Evolutionary conservation across 73 alveolate genomes (phyloP).

Genomic region (Paramecium biaurelia): DNA sequence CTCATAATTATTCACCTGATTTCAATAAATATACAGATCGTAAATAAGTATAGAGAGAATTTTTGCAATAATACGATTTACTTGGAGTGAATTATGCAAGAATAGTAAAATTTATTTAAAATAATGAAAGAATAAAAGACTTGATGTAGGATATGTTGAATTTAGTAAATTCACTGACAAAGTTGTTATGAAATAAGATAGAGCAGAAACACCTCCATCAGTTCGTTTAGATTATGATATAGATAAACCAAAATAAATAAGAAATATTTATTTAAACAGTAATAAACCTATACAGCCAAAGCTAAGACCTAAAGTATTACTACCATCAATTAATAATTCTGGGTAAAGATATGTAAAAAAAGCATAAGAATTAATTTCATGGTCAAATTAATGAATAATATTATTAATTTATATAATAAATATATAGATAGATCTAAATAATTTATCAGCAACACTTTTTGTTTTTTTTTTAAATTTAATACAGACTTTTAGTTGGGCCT

Average conservation of each 20-base stretch:
- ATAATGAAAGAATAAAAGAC: background rate
- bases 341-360: background rate
- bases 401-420: background rate
- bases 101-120: background rate
- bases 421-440: background rate
- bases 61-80: background rate
- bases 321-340: background rate
- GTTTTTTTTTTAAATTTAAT: background rate
- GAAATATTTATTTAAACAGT: background rate
- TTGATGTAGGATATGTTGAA: conserved; percentile 37
- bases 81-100: conserved; percentile 11
- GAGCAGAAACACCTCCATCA: conserved; percentile 47
- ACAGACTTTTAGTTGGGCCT: background rate
- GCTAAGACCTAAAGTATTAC: background rate
- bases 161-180: background rate
- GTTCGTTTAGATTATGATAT: conserved; percentile 3
- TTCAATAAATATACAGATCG: background rate
- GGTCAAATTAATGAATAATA: background rate
- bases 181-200: conserved; percentile 5
- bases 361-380: background rate
- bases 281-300: background rate
- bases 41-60: background rate
- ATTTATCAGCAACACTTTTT: background rate
- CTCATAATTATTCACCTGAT: background rate
- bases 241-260: background rate